Base-by-base conservation (phyloP, 1,284 basidiomycete species). In the Ceratobasidium sp. region DNA sequence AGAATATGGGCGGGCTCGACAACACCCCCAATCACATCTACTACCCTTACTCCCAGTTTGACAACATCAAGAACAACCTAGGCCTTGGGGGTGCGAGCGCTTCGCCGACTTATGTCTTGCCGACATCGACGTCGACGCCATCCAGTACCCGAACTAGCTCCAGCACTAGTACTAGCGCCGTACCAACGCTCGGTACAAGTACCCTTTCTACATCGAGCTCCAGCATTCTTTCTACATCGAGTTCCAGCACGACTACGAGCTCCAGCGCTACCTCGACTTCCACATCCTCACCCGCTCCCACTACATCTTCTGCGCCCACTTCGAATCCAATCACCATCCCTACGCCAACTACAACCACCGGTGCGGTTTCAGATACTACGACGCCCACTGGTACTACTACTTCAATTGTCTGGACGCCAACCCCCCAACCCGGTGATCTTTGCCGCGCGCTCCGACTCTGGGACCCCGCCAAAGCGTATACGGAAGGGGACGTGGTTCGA, bases 1-100 rank as follows among this genome's bases (percentile, higher is more conserved):
- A 78, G 72, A 83, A 85, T 16, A 83, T 89, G 62, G 87, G 88
- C 6, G 75, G 79, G 19, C 84, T 92, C 54, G 90, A 92, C 82
- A 84, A 84, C 78, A 88, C 90, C 27, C 81, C 83, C 81, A 95
- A 95, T 81, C 92, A 94, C 79, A 86, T 94, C 78, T 82, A 82
- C 22, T 84, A 81, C 75, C 79, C 79, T 1, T 74, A 87, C 87
- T 81, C 80, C 68, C 81, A 81, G 77, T 84, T 80, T 77, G 81
- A 81, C 27, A 84, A 84, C 74, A 74, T 84, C 53, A 76, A 80
- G 46, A 74, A 78, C 37, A 77, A 80, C 19, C 78, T 80, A 77
- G 76, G 74, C 16, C 51, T 46, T 22, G 66, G 66, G 2, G 51
- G 37, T 27, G 53, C 53, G 22, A 69, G 53, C 16, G 39, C 66